phyloP scores from a whole-genome alignment of 2,329 filamentous ascomycete species.

The Cladosporium austrohemisphaericum region DNA sequence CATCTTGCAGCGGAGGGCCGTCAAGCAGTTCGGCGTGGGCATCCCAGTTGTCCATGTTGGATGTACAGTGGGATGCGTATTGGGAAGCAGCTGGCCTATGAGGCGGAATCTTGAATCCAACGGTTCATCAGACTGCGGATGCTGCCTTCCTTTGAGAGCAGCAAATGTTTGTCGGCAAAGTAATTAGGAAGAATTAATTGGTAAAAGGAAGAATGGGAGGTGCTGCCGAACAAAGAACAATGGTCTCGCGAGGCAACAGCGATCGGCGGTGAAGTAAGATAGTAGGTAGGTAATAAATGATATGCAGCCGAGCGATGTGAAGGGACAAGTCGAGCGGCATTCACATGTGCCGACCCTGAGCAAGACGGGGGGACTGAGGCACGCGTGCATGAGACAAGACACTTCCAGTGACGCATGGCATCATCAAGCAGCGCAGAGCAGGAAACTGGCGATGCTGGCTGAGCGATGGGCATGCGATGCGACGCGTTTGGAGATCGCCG shows the following conservation, averaged over 20 bases:
- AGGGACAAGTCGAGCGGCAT: no score
- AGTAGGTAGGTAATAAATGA: no score
- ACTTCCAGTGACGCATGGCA: no score
- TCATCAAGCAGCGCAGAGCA: no score
- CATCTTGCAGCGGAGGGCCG: background rate
- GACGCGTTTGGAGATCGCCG: no score
- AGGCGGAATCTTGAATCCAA: background rate
- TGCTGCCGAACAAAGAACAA: background rate
- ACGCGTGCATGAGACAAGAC: no score
- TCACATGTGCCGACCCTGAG: background rate
- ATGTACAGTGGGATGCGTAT: background rate
- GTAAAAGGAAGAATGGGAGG: no score
- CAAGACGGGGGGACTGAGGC: no score
- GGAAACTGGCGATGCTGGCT: no score
- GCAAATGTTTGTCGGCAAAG: background rate
- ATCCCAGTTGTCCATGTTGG: conserved; percentile 1
- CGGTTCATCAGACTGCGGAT: background rate
- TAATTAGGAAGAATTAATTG: no score
- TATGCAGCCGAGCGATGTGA: no score
- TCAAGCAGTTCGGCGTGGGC: background rate
- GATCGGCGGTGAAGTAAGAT: conserved; percentile 3
- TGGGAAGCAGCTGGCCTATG: background rate
- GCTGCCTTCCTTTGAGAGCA: conserved; percentile 3
- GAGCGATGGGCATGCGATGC: no score
- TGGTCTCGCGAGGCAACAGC: background rate